Conservation (phyloP, 2,329 filamentous ascomycete genomes). For the Leptosphaerulina australis region DNA sequence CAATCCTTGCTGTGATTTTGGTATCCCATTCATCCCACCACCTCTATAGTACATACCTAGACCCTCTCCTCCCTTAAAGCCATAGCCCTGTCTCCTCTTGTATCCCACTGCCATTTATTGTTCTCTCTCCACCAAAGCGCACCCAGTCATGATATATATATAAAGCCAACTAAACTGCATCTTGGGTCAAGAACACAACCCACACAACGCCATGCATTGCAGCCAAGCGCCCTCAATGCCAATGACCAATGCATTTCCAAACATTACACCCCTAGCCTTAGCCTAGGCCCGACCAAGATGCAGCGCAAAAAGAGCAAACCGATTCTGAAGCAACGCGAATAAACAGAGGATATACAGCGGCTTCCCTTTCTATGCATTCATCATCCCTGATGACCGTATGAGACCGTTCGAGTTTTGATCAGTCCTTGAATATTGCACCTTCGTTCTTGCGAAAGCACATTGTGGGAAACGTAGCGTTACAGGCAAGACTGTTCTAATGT, state of each 20-base stretch:
- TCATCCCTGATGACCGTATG: conserved; percentile 4
- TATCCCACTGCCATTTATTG: not conserved
- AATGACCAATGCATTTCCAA: conserved; percentile 8
- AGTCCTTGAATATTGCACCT: not conserved
- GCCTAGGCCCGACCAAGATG: not conserved
- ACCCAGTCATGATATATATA: conserved; percentile 3
- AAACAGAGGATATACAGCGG: conserved; percentile 19
- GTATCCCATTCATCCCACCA: conserved; percentile 1
- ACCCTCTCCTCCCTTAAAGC: not conserved
- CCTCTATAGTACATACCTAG: conserved; percentile 4
- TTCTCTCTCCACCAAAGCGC: not conserved
- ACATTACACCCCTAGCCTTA: conserved; percentile 10
- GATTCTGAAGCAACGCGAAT: conserved; percentile 2
- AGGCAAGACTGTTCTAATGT: not conserved
- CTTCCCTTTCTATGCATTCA: conserved; percentile 13
- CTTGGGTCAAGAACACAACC: conserved; percentile 1
- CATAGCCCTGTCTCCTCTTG: not conserved
- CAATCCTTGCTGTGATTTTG: not conserved
- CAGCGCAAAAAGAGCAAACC: not conserved
- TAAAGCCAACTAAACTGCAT: not conserved
- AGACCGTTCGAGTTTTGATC: conserved; percentile 2
- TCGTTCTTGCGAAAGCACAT: not conserved
- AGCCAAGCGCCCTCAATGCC: conserved; percentile 8
- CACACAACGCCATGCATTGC: conserved; percentile 13
- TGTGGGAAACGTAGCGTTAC: not conserved